Evolutionary conservation across 352 stramenopile genomes (phyloP), one percentile per base, ranked within the genome.

Genomic region (Phytophthora boehmeriae): DNA sequence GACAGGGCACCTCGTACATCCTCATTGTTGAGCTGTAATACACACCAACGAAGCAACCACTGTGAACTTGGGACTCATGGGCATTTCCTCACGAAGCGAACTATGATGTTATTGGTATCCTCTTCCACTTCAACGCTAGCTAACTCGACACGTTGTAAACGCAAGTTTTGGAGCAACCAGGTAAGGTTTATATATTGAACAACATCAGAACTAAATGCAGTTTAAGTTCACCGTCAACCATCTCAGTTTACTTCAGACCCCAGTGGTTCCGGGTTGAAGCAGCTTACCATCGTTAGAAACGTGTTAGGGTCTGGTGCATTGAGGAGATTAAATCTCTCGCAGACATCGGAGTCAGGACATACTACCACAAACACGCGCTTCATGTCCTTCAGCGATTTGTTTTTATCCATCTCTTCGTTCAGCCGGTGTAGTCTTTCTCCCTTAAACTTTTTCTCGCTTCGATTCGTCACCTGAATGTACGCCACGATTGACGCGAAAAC

Each of bases 401-500:
- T 62, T 39, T 49, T 56, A 48, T 64, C 28, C 54, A 64, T 59
- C 43, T 38, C 61, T 46, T 54, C 14, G 54, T 63, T 59, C 60
- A 64, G 28, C 32, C 14, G 8, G 20, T 20, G 4, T 5, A 64
- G 34, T 54, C 38, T 30, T 8, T 48, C 5, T 43, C 13, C 0
- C 43, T 62, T 62, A n/a, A 63, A 67, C 43, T 23, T 68, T 47
- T 68, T 63, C 36, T 61, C 43, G 14, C 28, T 68, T 52, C 30
- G 25, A 51, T 56, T 61, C n/a, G 43, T 55, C 50, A 56, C 51
- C 44, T 62, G 50, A 43, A 67, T 55, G 11, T 53, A 61, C 28
- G 51, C 57, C 39, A 65, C 36, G 39, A 65, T 59, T 46, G 23
- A 53, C 42, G 59, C 50, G 27, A 17, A 38, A 5, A 42, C 17